Base-by-base conservation (phyloP, 345 rosid genomes). In the Rhizophora apiculata region DNA sequence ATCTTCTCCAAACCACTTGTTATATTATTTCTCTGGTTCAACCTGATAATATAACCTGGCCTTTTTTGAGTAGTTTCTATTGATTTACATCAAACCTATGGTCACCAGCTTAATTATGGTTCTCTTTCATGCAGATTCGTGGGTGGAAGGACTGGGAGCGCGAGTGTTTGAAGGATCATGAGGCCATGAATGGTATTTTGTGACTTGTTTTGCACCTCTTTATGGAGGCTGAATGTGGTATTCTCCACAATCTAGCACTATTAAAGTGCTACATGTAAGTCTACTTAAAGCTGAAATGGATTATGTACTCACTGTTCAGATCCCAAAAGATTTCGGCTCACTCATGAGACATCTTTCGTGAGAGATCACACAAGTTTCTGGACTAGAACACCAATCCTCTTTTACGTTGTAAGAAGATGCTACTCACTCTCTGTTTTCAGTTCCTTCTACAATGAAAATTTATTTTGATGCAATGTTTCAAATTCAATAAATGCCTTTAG, bases 271-370 rank as follows among this genome's bases (percentile, higher is more conserved):
- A 31, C 51, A 34, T 3, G 49, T 43, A 43, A 43, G 19, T 39
- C 48, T 9, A 10, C 27, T 57, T 71, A 1, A 19, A 66, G 43
- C 63, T 75, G 60, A 64, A 32, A 31, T 68, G 65, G 70, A 49
- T 37, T 43, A 26, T 65, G 10, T 76, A 65, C 48, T 59, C 29
- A 54, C 70, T 67, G 58, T 67, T 37, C 78, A 92, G 99, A 90
- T 75, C 87, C 93, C 63, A 49, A 83, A 48, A 89, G 94, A 68
- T 87, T 92, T 80, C 84, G 98, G 82, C 98, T 96, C 55, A 89
- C 99, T 64, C 94, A 89, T 11, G 96, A 96, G 84, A 85, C 90
- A 52, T 92, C 99, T n/a, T 96, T 96, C 74, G 90, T 96, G 1
- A 79, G 69, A 76, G 86, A 79, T 52, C 96, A 95, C 81, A 81